phyloP scores from a whole-genome alignment of 208 protist species.

The Naegleria fowleri region DNA sequence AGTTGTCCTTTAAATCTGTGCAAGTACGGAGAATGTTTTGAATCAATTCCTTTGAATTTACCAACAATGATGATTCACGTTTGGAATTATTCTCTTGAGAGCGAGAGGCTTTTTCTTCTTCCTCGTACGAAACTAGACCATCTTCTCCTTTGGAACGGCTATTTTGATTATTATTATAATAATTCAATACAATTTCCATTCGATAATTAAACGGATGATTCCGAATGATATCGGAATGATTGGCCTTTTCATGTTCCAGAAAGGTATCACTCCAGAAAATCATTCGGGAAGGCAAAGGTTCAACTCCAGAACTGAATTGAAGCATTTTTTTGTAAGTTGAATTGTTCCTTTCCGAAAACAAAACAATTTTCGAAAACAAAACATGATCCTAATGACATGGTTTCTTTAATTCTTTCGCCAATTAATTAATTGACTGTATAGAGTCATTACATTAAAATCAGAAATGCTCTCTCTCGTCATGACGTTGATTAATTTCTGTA shows the following conservation, averaged over 20 bases:
- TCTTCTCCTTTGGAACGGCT: background rate
- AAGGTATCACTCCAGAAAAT: background rate
- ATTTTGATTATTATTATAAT: background rate
- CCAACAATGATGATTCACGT: too few relatives aligned
- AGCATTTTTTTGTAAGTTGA: constrained; percentile 20
- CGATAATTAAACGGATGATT: constrained; percentile 3
- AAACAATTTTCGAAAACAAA: too few relatives aligned
- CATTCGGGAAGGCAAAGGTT: background rate
- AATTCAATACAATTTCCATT: background rate
- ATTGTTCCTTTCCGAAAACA: too few relatives aligned
- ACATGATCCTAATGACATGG: too few relatives aligned
- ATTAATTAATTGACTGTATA: too few relatives aligned
- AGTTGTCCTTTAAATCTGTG: background rate
- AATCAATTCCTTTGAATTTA: background rate
- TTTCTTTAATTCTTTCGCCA: too few relatives aligned
- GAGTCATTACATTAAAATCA: too few relatives aligned
- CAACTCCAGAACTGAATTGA: background rate
- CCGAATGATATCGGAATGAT: background rate
- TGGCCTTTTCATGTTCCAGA: background rate
- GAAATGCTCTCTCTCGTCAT: too few relatives aligned
- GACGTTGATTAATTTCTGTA: too few relatives aligned
- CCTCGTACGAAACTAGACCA: too few relatives aligned
- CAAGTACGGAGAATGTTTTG: background rate
- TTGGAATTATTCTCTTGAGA: background rate
- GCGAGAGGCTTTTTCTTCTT: too few relatives aligned